These are phyloP conservation scores for Lecanoromycetidae sp. DNA, from an alignment of 2,329 filamentous ascomycete species.

Conservation along the genomic window DNA sequence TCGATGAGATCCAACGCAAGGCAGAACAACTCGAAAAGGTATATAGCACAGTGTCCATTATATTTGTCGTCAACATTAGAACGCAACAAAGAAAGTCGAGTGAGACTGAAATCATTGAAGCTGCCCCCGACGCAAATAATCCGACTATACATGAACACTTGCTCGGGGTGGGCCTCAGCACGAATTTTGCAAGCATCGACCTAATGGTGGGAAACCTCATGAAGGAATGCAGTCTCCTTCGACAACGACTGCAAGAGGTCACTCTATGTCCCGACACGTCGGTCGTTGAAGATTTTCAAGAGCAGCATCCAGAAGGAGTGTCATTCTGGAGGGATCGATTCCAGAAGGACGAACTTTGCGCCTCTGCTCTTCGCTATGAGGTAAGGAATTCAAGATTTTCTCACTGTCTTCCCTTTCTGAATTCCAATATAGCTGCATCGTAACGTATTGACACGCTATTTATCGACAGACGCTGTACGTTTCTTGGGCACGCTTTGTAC, in stretches of 20 bases:
- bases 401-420: slow-evolving; percentile 11
- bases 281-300: slow-evolving; percentile 13
- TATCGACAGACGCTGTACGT: slow-evolving; percentile 12
- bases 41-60: slow-evolving; percentile 13
- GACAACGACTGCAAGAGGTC: slow-evolving; percentile 12
- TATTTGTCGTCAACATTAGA: slow-evolving; percentile 10
- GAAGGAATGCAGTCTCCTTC: slow-evolving; percentile 14
- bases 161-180: slow-evolving; percentile 12
- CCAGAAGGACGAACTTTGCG: slow-evolving; percentile 12
- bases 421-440: slow-evolving; percentile 9
- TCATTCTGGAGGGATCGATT: slow-evolving; percentile 14
- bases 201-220: slow-evolving; percentile 14
- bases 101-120: slow-evolving; percentile 11
- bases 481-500: slow-evolving; percentile 15
- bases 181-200: slow-evolving; percentile 12
- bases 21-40: slow-evolving; percentile 14
- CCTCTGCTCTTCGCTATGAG: slow-evolving; percentile 15
- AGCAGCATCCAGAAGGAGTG: slow-evolving; percentile 13
- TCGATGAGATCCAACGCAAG: slow-evolving; percentile 15
- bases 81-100: slow-evolving; percentile 12
- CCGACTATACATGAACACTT: slow-evolving; percentile 11
- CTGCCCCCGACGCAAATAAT: slow-evolving; percentile 13
- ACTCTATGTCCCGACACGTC: slow-evolving; percentile 13
- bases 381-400: slow-evolving; percentile 13
- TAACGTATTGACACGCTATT: slow-evolving; percentile 12